A percentile compares a stretch with the other conserved stretches of the same genome.
Conservation (phyloP, 202 grass and related monocot genomes). For the Musa balbisiana region DNA sequence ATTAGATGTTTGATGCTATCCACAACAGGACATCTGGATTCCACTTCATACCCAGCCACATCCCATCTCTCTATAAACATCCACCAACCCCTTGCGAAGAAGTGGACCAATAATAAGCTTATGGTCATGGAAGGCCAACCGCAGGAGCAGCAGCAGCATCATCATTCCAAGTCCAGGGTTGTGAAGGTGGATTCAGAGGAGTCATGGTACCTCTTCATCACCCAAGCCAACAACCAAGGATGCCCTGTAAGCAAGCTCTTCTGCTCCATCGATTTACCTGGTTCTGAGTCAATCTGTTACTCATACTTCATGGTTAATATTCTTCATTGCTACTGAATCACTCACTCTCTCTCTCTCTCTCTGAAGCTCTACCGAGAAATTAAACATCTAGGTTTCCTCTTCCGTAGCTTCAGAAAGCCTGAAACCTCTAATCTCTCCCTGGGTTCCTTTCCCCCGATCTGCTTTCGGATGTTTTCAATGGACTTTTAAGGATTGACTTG, state of each 20-base stretch:
- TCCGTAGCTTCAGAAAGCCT: neutral
- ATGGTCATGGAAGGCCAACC: conserved; percentile 37
- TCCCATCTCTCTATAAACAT: neutral
- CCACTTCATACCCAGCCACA: neutral
- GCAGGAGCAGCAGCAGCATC: neutral
- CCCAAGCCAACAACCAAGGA: conserved; percentile 60
- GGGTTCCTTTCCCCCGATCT: no score
- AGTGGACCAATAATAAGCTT: neutral
- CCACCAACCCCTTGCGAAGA: neutral
- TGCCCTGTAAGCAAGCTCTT: conserved; percentile 37
- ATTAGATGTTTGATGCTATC: neutral
- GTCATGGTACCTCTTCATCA: conserved; percentile 55
- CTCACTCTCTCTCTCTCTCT: neutral
- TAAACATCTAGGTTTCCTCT: neutral
- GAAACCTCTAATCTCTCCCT: no score
- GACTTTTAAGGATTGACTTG: no score
- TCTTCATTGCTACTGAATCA: no score
- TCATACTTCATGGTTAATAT: neutral
- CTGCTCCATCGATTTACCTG: neutral
- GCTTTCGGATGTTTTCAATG: no score
- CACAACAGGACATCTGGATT: neutral
- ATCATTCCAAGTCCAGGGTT: conserved; percentile 43
- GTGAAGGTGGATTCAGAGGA: conserved; percentile 74
- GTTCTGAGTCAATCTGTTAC: neutral
- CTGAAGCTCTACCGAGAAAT: conserved; percentile 2